Conservation (phyloP, 2,329 filamentous ascomycete genomes). For the Fonsecaea nubica region DNA sequence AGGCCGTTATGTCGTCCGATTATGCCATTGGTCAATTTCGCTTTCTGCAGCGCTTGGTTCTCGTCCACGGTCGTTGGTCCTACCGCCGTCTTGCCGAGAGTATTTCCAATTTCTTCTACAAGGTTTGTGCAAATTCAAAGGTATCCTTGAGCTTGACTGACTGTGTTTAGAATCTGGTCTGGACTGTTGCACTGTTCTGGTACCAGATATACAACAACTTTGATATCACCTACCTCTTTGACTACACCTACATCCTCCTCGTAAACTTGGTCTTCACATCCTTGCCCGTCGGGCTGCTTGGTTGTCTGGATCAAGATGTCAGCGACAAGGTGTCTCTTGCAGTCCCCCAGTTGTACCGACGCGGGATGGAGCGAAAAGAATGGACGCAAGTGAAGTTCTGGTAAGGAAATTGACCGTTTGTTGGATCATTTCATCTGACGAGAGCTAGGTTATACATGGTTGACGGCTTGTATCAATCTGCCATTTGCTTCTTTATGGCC, state of each 20-base stretch:
- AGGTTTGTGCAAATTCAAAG: slow-evolving; percentile 57
- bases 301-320: slow-evolving; percentile 95
- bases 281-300: slow-evolving; percentile 91
- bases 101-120: slow-evolving; percentile 99
- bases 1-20: slow-evolving; percentile 95
- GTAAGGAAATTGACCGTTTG: slow-evolving; percentile 58
- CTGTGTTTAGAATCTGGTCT: slow-evolving; percentile 80
- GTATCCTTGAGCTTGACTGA: slow-evolving; percentile 20
- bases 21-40: slow-evolving; percentile 95
- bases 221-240: slow-evolving; percentile 95
- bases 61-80: slow-evolving; percentile 95
- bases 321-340: slow-evolving; percentile 91
- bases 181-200: slow-evolving; percentile 97
- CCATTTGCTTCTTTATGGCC: slow-evolving; percentile 91
- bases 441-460: slow-evolving; percentile 80
- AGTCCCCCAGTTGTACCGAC: slow-evolving; percentile 92
- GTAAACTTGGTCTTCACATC: slow-evolving; percentile 98
- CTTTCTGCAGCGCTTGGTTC: slow-evolving; percentile 80
- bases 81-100: slow-evolving; percentile 91
- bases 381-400: slow-evolving; percentile 98
- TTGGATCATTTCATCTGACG: slow-evolving; percentile 20
- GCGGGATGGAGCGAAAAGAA: slow-evolving; percentile 93
- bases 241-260: slow-evolving; percentile 95
- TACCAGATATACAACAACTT: slow-evolving; percentile 95
- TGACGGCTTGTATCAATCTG: slow-evolving; percentile 92